These are phyloP conservation scores for Talaromyces funiculosus DNA, from an alignment of 2,329 filamentous ascomycete species.

Conservation along the genomic window DNA sequence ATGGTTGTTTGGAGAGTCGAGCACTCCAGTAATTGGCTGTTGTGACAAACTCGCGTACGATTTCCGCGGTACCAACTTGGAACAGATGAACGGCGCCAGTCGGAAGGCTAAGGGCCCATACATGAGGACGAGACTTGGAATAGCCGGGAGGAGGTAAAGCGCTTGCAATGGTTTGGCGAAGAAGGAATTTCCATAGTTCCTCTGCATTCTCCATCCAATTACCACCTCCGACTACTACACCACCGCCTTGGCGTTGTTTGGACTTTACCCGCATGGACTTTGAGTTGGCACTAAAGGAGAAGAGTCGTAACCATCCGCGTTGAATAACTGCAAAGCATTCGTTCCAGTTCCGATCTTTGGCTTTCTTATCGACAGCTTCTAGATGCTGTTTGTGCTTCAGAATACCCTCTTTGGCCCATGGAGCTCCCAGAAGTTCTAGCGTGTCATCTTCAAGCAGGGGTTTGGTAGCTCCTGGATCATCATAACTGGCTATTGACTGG, in stretches of 20 bases:
- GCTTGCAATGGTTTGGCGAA: conserved; percentile 88
- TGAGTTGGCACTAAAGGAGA: conserved; percentile 76
- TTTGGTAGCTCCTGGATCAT: conserved; percentile 55
- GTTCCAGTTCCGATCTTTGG: conserved; percentile 89
- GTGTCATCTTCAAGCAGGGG: conserved; percentile 86
- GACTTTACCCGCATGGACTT: conserved; percentile 66
- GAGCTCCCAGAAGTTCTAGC: conserved; percentile 84
- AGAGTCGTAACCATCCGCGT: conserved; percentile 87
- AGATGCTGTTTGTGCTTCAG: conserved; percentile 95
- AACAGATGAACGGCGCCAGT: conserved; percentile 96
- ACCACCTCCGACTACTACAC: conserved; percentile 78
- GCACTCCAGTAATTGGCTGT: conserved; percentile 98
- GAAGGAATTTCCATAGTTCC: conserved; percentile 75
- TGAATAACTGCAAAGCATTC: conserved; percentile 96
- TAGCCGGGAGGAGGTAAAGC: conserved; percentile 86
- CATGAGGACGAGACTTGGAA: conserved; percentile 80
- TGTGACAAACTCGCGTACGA: conserved; percentile 87
- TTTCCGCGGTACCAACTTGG: conserved; percentile 91
- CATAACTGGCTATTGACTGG: conserved; percentile 47
- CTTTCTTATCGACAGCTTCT: conserved; percentile 81
- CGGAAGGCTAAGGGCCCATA: conserved; percentile 88
- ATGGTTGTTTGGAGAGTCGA: conserved; percentile 83
- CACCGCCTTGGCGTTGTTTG: conserved; percentile 50
- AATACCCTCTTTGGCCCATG: conserved; percentile 96
- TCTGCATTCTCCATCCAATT: conserved; percentile 99